Conservation (phyloP, 805 yeast species). For the Barnettozyma californica region DNA sequence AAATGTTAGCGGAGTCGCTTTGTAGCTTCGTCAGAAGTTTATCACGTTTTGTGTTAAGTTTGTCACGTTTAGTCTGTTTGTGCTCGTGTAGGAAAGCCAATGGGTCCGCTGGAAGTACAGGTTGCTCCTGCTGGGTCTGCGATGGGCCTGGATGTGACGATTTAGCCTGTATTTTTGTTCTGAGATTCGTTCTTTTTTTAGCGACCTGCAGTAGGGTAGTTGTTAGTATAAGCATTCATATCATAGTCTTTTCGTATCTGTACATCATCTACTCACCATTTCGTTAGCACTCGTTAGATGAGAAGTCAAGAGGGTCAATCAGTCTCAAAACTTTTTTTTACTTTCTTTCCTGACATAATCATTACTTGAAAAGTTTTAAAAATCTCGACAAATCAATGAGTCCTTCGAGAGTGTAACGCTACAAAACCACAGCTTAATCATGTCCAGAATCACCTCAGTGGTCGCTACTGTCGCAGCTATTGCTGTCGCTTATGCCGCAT, state of each 20-base stretch:
- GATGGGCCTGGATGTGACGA: constrained; percentile 16
- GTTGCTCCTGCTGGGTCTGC: not conserved
- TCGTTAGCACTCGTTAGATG: not conserved
- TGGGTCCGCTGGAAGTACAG: constrained; percentile 30
- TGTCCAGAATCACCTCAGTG: constrained; percentile 27
- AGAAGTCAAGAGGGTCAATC: not conserved
- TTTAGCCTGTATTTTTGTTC: constrained; percentile 28
- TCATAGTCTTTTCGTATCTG: not conserved
- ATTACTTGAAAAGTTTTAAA: not conserved
- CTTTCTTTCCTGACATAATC: constrained; percentile 6
- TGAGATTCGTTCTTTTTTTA: constrained; percentile 41
- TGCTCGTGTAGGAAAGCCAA: constrained; percentile 46
- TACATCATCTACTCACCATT: constrained; percentile 1
- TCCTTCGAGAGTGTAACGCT: not conserved
- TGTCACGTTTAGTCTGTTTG: constrained; percentile 50
- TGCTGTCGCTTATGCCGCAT: constrained; percentile 71
- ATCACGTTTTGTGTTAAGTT: constrained; percentile 35
- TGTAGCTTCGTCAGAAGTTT: constrained; percentile 34
- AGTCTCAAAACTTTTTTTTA: not conserved
- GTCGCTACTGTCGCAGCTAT: constrained; percentile 36
- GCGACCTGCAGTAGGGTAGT: constrained; percentile 30
- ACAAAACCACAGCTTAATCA: constrained; percentile 7
- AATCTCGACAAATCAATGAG: constrained; percentile 2
- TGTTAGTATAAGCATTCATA: not conserved
- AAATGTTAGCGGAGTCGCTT: constrained; percentile 38